Base-by-base conservation (phyloP, 2,329 filamentous ascomycete species). In the Trichoderma sp. region DNA sequence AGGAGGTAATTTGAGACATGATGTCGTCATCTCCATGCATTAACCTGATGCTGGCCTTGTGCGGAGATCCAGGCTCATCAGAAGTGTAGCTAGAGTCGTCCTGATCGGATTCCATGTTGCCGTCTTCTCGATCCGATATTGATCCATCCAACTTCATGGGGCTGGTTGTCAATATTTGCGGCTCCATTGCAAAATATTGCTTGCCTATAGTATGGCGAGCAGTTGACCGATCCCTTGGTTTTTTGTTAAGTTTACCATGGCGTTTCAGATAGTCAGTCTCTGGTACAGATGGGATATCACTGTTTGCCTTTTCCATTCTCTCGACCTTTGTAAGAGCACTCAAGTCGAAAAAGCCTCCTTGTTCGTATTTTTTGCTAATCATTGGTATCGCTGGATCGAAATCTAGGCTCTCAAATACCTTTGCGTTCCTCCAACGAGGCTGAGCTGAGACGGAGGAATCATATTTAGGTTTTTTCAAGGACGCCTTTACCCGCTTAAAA, bases 301-400 rank as follows among this genome's bases (percentile, higher is more conserved):
- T 71, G 51, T 73, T 79, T 24, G 72, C 69, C 39, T 74, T 78
- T 55, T 75, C 76, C 52, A 78, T 75, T 58, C 68, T 68, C 56
- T 75, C 76, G 51, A 78, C 75, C 52, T 68, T 68, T 66, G 76
- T 73, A 24, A 77, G 74, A 72, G 79, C 75, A 60, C 75, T 75
- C 74, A 75, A 86, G 69, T 85, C 82, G 70, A 86, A 89, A 2
- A 83, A 81, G 16, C 87, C 87, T 5, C 83, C 85, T 56, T 83
- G 82, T 71, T 86, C 83, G 71, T 89, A 89, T 72, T 89, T 89
- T 71, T 84, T 86, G 71, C 85, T 87, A 54, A 86, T 85, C 66
- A 83, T 76, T 0, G 85, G 83, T 37, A 88, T 77, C 18, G 81
- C 81, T 5, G 84, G 81, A 30, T 86, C 84, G 59, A 89, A 86